Percentiles rank a stretch among this genome's conserved stretches.
phyloP scores from a whole-genome alignment of 306 rosid genomes.

The Geum urbanum region DNA sequence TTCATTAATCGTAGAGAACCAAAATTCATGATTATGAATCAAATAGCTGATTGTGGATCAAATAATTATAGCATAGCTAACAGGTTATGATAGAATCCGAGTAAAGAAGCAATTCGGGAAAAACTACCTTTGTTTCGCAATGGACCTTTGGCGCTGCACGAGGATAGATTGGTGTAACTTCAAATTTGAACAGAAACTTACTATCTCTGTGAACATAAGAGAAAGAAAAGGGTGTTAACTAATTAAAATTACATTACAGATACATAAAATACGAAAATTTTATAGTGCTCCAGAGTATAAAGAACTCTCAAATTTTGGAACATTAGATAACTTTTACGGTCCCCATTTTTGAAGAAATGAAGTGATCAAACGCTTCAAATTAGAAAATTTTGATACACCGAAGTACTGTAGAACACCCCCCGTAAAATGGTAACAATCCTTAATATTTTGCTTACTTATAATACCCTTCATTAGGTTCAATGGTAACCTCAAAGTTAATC shows the following conservation, averaged over 20 bases:
- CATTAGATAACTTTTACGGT: too few relatives aligned
- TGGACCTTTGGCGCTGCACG: constrained; percentile 48
- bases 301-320: too few relatives aligned
- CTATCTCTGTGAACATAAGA: constrained; percentile 31
- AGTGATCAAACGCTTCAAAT: too few relatives aligned
- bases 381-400: too few relatives aligned
- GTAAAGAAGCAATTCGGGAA: background rate
- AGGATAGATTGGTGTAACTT: constrained; percentile 38
- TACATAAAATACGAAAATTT: too few relatives aligned
- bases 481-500: constrained; percentile 40
- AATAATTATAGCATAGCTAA: too few relatives aligned
- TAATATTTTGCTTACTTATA: constrained; percentile 29
- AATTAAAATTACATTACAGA: background rate
- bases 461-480: constrained; percentile 40
- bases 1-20: too few relatives aligned
- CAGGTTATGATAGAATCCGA: background rate
- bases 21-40: too few relatives aligned
- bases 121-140: constrained; percentile 40
- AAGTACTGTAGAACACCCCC: too few relatives aligned
- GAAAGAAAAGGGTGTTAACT: background rate
- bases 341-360: too few relatives aligned
- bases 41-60: too few relatives aligned
- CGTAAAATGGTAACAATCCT: background rate
- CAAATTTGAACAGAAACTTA: constrained; percentile 34
- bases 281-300: too few relatives aligned